Evolutionary conservation across 768 basidiomycete genomes (phyloP), one percentile per base, ranked within the genome.

Genomic region (Macrolepiota albuminosa): DNA sequence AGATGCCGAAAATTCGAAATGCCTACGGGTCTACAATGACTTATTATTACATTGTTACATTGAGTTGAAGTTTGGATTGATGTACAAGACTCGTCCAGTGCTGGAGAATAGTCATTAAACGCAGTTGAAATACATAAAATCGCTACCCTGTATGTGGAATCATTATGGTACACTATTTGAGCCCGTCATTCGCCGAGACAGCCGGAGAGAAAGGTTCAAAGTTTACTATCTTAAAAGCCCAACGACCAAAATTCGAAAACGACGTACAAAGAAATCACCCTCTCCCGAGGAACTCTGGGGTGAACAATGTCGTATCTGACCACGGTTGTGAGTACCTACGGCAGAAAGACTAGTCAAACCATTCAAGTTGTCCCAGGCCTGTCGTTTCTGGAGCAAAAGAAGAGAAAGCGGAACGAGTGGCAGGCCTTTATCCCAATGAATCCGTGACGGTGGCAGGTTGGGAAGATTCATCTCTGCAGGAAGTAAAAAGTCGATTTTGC

Each of bases 401-500:
- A 67, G 55, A 14, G 61, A 50, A 50, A 65, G 64, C 8, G 66
- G 66, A n/a, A n/a, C n/a, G n/a, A n/a, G n/a, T n/a, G n/a, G n/a
- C n/a, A n/a, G n/a, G n/a, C n/a, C n/a, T n/a, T n/a, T n/a, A n/a
- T 21, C 58, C 68, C 63, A 66, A 24, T 63, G 54, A 39, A 74
- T 64, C 14, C 54, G 54, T 0, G 60, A 37, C 0, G 62, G 59
- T 0, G 67, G n/a, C n/a, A n/a, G n/a, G n/a, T n/a, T n/a, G n/a
- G n/a, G 67, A 9, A 81, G 75, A 60, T 75, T 64, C 71, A 81
- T 73, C n/a, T 61, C 69, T 1, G 76, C 75, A 0, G 78, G 77
- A 11, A 74, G 63, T 21, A 79, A 70, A 42, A 80, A 68, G 64
- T 81, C 78, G 61, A 81, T 73, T 66, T 79, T 79, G 58, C 75